A percentile compares a stretch with the other conserved stretches of the same genome.
phyloP scores from a whole-genome alignment of 2,329 filamentous ascomycete genomes.

The Cadophora malorum region DNA sequence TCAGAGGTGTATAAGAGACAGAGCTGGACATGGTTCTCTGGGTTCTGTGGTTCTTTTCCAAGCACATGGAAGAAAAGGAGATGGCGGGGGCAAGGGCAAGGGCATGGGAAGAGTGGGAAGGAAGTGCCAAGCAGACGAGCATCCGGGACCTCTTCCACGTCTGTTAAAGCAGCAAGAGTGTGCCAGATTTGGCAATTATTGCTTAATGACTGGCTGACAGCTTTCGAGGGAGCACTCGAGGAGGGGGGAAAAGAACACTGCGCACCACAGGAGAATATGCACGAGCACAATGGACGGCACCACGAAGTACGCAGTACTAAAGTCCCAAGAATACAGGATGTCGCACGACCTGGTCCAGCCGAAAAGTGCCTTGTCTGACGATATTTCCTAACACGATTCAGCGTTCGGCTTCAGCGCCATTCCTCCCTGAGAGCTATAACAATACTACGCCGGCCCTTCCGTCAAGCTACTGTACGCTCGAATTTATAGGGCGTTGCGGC shows the following conservation, averaged over 20 bases:
- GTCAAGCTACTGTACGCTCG: slow-evolving; percentile 15
- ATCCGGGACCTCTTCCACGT: background rate
- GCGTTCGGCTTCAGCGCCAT: too few relatives aligned
- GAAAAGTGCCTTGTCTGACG: background rate
- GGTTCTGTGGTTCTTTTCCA: background rate
- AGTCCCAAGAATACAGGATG: background rate
- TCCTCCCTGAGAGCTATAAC: background rate
- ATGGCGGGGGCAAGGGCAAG: too few relatives aligned
- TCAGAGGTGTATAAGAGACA: too few relatives aligned
- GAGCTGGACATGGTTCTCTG: too few relatives aligned
- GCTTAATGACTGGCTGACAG: slow-evolving; percentile 4
- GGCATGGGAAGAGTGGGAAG: too few relatives aligned
- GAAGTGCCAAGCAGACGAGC: background rate
- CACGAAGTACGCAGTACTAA: background rate
- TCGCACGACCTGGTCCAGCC: background rate
- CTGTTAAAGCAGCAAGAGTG: slow-evolving; percentile 14
- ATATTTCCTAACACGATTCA: slow-evolving; percentile 1
- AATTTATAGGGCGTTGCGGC: background rate
- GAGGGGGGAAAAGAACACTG: background rate
- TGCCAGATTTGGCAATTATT: slow-evolving; percentile 17
- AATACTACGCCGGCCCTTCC: slow-evolving; percentile 2
- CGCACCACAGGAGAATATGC: background rate
- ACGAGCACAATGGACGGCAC: background rate
- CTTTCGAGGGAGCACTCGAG: background rate
- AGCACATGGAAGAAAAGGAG: slow-evolving; percentile 25